A percentile compares a stretch with the other conserved stretches of the same genome.
These are phyloP conservation scores for Diaporthe destruens DNA, from an alignment of 2,329 filamentous ascomycete genomes.

Conservation along the genomic window DNA sequence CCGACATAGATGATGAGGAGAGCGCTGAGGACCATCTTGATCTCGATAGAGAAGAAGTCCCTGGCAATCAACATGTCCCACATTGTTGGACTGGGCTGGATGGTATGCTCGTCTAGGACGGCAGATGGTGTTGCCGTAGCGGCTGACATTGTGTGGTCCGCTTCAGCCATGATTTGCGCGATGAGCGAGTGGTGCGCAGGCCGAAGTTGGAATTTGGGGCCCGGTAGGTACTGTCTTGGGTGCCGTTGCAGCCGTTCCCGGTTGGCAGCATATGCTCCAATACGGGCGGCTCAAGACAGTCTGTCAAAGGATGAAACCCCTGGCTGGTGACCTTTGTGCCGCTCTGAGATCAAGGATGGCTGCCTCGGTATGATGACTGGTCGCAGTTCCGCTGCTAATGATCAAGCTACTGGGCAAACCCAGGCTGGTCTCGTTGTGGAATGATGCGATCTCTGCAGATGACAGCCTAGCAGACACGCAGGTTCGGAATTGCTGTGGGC, in stretches of 20 bases:
- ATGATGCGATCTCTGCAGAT: slow-evolving; percentile 12
- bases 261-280: not conserved
- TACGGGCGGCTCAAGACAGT: not conserved
- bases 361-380: not conserved
- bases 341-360: not conserved
- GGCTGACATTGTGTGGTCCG: not conserved
- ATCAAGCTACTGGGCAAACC: too few species aligned
- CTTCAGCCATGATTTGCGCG: slow-evolving; percentile 33
- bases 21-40: slow-evolving; percentile 71
- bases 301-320: not conserved
- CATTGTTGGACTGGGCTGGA: slow-evolving; percentile 16
- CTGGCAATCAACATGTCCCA: slow-evolving; percentile 34
- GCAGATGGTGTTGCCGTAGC: slow-evolving; percentile 9
- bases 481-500: slow-evolving; percentile 2
- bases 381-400: not conserved
- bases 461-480: slow-evolving; percentile 10
- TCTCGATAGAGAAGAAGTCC: slow-evolving; percentile 60
- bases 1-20: slow-evolving; percentile 87
- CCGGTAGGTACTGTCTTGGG: not conserved
- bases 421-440: not conserved
- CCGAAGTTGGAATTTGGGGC: not conserved
- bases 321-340: not conserved
- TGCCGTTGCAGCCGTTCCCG: not conserved
- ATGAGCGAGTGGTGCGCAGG: not conserved
- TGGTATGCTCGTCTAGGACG: slow-evolving; percentile 30